A percentile compares a stretch with the other conserved stretches of the same genome.
These are phyloP conservation scores for Syncephalastrum contaminatum DNA, from an alignment of 371 early-diverging fungal species.

Conservation along the genomic window DNA sequence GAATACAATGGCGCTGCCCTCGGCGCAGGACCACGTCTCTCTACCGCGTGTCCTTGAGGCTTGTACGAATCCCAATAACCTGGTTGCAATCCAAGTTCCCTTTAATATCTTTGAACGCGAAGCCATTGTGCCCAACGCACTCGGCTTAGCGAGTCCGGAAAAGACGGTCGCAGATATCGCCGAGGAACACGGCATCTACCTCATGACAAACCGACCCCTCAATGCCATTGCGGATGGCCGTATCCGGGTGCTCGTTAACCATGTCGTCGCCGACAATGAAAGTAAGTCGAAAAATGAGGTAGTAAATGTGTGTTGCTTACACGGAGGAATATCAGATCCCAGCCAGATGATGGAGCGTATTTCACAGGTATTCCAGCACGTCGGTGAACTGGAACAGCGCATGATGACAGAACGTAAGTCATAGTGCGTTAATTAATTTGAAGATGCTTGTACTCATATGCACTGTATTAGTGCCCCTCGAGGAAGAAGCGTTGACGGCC, in stretches of 20 bases:
- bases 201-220: conserved; percentile 75
- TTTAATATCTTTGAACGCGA: conserved; percentile 80
- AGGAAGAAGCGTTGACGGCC: conserved; percentile 55
- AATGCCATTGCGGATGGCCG: conserved; percentile 68
- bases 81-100: conserved; percentile 68
- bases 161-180: conserved; percentile 58
- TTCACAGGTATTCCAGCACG: conserved; percentile 48
- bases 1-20: conserved; percentile 62
- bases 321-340: conserved; percentile 5
- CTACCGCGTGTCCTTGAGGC: conserved; percentile 33
- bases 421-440: background rate
- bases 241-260: conserved; percentile 60
- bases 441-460: background rate
- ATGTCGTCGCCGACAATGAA: conserved; percentile 31
- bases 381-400: conserved; percentile 61
- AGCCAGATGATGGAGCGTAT: conserved; percentile 49
- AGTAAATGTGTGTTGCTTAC: background rate
- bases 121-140: conserved; percentile 28
- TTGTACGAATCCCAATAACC: conserved; percentile 44
- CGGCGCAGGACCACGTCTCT: conserved; percentile 62
- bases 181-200: conserved; percentile 55
- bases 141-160: conserved; percentile 22
- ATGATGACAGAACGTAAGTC: conserved; percentile 57
- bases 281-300: background rate
- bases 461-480: conserved; percentile 26